These are phyloP conservation scores for Backusella morwellensis DNA, from an alignment of 192 early-diverging fungal genomes.

Conservation along the genomic window DNA sequence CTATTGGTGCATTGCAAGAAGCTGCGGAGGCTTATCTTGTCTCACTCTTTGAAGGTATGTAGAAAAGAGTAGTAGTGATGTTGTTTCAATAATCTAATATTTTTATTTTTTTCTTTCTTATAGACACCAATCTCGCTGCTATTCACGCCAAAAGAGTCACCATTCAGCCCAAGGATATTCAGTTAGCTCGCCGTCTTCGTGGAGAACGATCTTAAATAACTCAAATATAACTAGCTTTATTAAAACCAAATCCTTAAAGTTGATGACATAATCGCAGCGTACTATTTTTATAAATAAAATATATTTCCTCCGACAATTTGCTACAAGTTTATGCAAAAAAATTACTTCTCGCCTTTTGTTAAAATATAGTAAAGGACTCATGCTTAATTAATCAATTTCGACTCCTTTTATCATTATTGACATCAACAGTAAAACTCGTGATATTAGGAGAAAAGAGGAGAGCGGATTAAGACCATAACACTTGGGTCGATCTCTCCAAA, in stretches of 20 bases:
- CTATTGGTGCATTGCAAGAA: conserved; percentile 99
- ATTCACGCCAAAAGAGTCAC: conserved; percentile 99
- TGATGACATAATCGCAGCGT: background rate
- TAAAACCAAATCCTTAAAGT: background rate
- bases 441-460: background rate
- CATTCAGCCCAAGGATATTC: conserved; percentile 99
- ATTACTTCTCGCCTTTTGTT: background rate
- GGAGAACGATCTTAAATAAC: conserved; percentile 80
- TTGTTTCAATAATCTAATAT: background rate
- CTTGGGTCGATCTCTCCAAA: background rate
- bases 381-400: background rate
- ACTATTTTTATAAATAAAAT: background rate
- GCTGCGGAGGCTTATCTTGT: conserved; percentile 95
- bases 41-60: conserved; percentile 48
- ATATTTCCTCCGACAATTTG: background rate
- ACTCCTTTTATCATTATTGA: background rate
- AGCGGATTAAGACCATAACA: background rate
- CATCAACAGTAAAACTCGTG: background rate
- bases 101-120: conserved; percentile 32
- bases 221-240: background rate
- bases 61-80: background rate
- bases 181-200: conserved; percentile 95
- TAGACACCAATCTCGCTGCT: conserved; percentile 98
- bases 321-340: background rate
- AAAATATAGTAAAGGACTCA: background rate